Evolutionary conservation across 2,329 filamentous ascomycete species (phyloP).

Genomic region (Tolypocladium amazonense): DNA sequence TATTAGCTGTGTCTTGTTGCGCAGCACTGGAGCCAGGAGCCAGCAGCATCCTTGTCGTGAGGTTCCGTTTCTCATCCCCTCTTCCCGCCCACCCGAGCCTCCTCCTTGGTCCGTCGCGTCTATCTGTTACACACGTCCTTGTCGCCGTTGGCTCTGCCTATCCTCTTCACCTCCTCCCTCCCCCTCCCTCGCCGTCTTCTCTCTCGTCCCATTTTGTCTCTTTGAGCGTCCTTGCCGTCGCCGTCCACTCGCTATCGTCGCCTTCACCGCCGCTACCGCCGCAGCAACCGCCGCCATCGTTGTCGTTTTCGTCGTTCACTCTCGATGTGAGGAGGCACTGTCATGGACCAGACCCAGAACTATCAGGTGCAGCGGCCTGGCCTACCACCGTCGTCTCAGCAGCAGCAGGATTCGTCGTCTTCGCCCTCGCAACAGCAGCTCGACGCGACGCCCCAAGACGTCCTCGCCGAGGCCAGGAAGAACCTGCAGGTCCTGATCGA

Average conservation of each 20-base stretch:
- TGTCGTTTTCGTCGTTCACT: conserved; percentile 6
- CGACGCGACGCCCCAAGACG: conserved; percentile 29
- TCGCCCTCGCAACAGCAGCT: conserved; percentile 13
- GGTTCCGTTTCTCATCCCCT: not conserved
- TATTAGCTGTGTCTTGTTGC: not conserved
- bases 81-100: not conserved
- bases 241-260: conserved; percentile 3
- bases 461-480: conserved; percentile 32
- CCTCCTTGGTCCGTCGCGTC: not conserved
- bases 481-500: conserved; percentile 35
- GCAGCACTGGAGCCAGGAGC: not conserved
- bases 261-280: not conserved
- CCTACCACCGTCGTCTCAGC: conserved; percentile 8
- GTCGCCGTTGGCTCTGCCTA: not conserved
- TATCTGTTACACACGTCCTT: conserved; percentile 3
- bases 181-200: not conserved
- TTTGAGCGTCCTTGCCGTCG: not conserved
- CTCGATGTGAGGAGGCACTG: conserved; percentile 16
- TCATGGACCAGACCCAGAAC: conserved; percentile 22
- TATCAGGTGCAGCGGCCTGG: conserved; percentile 15
- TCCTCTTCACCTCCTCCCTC: conserved; percentile 2
- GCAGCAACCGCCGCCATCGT: not conserved
- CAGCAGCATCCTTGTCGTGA: not conserved
- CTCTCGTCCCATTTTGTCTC: not conserved
- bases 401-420: conserved; percentile 10